Base-by-base conservation (phyloP, 2,329 filamentous ascomycete species). In the Claviceps monticola region DNA sequence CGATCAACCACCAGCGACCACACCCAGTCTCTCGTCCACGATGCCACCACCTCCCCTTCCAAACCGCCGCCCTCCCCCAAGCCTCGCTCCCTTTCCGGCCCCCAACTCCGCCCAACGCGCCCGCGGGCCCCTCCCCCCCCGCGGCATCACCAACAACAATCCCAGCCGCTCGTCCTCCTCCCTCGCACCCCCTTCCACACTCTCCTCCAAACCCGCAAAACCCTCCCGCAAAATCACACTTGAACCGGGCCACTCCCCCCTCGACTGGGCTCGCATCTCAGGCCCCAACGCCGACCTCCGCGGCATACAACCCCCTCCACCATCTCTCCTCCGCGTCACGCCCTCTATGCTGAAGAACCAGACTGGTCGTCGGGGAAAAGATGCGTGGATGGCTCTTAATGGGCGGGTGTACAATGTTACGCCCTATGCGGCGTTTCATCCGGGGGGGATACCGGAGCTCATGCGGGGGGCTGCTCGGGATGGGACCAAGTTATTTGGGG, bases 341-440 rank as follows among this genome's bases (percentile, higher is more conserved):
- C 90, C 91, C 1, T 83, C 82, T 5, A 80, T 88, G 75, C 75
- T 98, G 13, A 84, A 83, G 64, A 68, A 72, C 41, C 82, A 88
- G 68, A 94, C 86, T 41, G 91, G 91, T 0, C 80, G 91, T 34
- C 86, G 85, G 63, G 88, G 88, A 8, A 83, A 79, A 55, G 87
- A 95, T 61, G 88, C 90, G 0, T 98, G 93, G 93, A 94, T 86
- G 54, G 86, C 82, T 1, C 83, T 95, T 55, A 84, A 88, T 54
- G 90, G 91, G 1, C 86, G 86, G 61, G 91, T 97, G 29, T 98
- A 97, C 70, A 97, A 97, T 62, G 83, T 98, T 53, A 84, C 84
- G 0, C 88, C 91, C 0, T 98, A 97, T 64, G 65, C 89, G 38
- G 82, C 86, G 1, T 98, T 89, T 64, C 93, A 98, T 65, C 93